phyloP scores from a whole-genome alignment of 768 basidiomycete genomes.

The Rhodocollybia butyracea region DNA sequence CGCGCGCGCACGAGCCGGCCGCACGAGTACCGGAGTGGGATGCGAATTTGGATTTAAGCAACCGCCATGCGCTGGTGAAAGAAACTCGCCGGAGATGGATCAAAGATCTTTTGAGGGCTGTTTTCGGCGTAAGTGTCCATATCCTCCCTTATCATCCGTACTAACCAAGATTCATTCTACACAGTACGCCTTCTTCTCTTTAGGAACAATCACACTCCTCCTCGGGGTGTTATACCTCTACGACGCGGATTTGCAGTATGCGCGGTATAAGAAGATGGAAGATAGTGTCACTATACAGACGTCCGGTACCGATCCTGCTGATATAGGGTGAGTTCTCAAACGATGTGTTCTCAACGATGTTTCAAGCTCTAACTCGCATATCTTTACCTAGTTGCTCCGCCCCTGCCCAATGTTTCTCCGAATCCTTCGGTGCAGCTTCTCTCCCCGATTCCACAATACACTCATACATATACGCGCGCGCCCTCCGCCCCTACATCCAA shows the following conservation, averaged over 20 bases:
- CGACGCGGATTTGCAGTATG: neutral
- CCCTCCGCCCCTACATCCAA: too few species aligned
- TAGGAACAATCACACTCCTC: neutral
- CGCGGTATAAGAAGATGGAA: too few species aligned
- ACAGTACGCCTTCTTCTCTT: neutral
- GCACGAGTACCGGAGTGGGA: too few species aligned
- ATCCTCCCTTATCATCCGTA: too few species aligned
- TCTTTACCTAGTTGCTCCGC: too few species aligned
- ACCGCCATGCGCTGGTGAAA: neutral
- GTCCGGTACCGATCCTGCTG: neutral
- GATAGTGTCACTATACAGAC: neutral
- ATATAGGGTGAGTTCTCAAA: neutral
- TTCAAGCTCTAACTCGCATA: too few species aligned
- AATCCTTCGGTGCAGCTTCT: too few species aligned
- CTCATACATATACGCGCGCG: too few species aligned
- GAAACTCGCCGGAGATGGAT: neutral
- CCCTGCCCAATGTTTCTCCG: too few species aligned
- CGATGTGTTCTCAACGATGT: too few species aligned
- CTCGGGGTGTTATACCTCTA: neutral
- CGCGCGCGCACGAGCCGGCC: neutral
- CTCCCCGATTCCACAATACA: too few species aligned
- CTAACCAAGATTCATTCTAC: neutral
- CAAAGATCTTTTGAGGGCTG: neutral
- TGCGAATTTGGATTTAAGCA: neutral
- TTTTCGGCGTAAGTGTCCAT: neutral